Evolutionary conservation across 192 early-diverging fungal genomes (phyloP).

Genomic region (Linnemannia exigua): DNA sequence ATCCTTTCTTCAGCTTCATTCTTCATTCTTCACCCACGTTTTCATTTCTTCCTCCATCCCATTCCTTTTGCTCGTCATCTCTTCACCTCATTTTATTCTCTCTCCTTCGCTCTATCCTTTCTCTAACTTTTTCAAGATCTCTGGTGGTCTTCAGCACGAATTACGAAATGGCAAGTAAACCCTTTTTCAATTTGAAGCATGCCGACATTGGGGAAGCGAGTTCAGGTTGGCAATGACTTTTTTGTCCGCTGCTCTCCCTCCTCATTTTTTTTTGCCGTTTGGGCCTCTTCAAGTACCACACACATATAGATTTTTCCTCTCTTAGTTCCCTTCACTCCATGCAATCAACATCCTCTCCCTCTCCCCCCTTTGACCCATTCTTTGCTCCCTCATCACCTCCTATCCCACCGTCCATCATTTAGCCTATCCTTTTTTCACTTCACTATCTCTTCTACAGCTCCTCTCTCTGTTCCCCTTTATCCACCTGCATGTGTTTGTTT

Average conservation of each 20-base stretch:
- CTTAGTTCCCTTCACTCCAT: neutral
- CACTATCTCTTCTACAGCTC: neutral
- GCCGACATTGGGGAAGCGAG: neutral
- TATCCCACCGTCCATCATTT: neutral
- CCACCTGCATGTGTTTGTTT: too few species aligned
- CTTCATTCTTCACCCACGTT: too few species aligned
- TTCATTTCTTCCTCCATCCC: too few species aligned
- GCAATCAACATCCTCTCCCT: neutral
- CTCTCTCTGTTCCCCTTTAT: neutral
- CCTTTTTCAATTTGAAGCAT: neutral
- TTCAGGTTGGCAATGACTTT: neutral
- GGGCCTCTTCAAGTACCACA: neutral
- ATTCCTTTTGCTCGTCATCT: too few species aligned
- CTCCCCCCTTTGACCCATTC: neutral
- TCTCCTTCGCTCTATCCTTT: neutral
- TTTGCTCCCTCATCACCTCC: neutral
- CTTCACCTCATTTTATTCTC: neutral
- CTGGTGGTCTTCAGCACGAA: neutral
- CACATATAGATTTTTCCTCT: neutral
- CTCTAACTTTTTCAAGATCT: neutral
- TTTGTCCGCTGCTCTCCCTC: neutral
- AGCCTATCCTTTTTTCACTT: neutral
- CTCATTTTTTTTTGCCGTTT: neutral
- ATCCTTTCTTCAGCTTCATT: neutral
- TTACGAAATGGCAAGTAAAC: neutral